Evolutionary conservation across 345 rosid genomes (phyloP).

Genomic region (Clarkia xantiana): DNA sequence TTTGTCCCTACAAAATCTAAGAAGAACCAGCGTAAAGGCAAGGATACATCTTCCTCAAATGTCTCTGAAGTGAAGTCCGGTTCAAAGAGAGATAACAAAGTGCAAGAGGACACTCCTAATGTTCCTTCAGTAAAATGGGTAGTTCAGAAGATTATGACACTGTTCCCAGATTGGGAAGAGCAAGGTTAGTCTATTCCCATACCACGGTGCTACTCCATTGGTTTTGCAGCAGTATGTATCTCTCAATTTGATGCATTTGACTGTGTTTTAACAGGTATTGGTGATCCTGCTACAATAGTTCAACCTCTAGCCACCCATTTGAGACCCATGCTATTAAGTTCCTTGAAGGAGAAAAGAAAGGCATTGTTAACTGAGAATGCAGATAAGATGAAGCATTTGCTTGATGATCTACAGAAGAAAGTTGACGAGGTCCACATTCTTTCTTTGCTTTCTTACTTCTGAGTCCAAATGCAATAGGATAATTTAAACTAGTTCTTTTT

Average conservation of each 20-base stretch:
- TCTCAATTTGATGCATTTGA: constrained; percentile 6
- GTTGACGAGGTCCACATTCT: constrained; percentile 61
- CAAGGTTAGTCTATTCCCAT: constrained; percentile 36
- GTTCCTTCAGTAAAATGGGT: constrained; percentile 77
- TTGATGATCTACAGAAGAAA: constrained; percentile 77
- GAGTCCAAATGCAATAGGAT: constrained; percentile 4
- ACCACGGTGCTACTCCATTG: neutral
- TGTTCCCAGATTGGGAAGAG: constrained; percentile 72
- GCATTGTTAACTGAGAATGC: constrained; percentile 75
- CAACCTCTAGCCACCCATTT: constrained; percentile 47
- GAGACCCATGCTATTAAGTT: constrained; percentile 74
- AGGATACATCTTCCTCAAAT: constrained; percentile 45
- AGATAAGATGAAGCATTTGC: constrained; percentile 56
- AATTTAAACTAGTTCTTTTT: constrained; percentile 1
- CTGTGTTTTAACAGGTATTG: constrained; percentile 42
- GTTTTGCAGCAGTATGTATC: neutral
- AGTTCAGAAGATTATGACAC: constrained; percentile 38
- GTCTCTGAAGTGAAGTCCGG: constrained; percentile 42
- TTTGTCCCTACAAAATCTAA: constrained; percentile 52
- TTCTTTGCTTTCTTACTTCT: constrained; percentile 6
- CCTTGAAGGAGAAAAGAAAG: constrained; percentile 68
- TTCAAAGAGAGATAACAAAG: constrained; percentile 50
- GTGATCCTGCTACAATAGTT: constrained; percentile 42
- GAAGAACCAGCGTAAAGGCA: constrained; percentile 77
- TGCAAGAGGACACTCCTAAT: constrained; percentile 37